Evolutionary conservation across 2,329 filamentous ascomycete genomes (phyloP).

Genomic region (Epicoccum sorghinum): DNA sequence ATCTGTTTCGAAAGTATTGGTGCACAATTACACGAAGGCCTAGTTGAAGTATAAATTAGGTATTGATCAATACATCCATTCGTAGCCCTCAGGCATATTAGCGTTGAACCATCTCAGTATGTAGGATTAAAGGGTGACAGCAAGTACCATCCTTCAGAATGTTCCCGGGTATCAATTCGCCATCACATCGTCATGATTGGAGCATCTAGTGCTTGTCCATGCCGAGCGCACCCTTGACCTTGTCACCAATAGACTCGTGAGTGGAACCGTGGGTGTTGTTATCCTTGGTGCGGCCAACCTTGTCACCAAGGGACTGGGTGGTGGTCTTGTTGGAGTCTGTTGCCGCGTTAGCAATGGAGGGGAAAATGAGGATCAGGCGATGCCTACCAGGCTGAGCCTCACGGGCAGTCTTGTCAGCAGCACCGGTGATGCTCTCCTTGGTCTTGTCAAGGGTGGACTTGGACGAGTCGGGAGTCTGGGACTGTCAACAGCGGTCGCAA

Average conservation of each 20-base stretch:
- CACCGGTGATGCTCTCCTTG: slow-evolving; percentile 63
- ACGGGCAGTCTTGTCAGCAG: slow-evolving; percentile 59
- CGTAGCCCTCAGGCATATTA: slow-evolving; percentile 27
- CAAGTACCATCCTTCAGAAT: slow-evolving; percentile 5
- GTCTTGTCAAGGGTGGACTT: slow-evolving; percentile 67
- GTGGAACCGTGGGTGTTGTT: slow-evolving; percentile 45
- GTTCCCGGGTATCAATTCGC: slow-evolving; percentile 9
- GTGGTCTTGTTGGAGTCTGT: slow-evolving; percentile 61
- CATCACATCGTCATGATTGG: slow-evolving; percentile 1
- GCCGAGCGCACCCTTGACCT: slow-evolving; percentile 57
- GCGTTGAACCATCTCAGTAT: slow-evolving; percentile 17
- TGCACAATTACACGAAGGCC: no score
- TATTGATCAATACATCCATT: neutral
- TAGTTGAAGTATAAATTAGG: no score
- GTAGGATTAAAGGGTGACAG: neutral
- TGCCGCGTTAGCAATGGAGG: neutral
- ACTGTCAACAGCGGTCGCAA: neutral
- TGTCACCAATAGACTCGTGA: slow-evolving; percentile 51
- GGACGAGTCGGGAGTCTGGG: slow-evolving; percentile 61
- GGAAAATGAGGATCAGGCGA: no score
- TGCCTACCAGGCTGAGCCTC: slow-evolving; percentile 45
- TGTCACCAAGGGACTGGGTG: slow-evolving; percentile 56
- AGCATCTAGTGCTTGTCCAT: slow-evolving; percentile 46
- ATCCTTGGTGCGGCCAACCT: slow-evolving; percentile 49
- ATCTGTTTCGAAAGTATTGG: no score